Percentiles rank a stretch among this genome's conserved stretches.
Conservation (phyloP, 192 early-diverging fungal genomes). For the Entomortierella parvispora region DNA sequence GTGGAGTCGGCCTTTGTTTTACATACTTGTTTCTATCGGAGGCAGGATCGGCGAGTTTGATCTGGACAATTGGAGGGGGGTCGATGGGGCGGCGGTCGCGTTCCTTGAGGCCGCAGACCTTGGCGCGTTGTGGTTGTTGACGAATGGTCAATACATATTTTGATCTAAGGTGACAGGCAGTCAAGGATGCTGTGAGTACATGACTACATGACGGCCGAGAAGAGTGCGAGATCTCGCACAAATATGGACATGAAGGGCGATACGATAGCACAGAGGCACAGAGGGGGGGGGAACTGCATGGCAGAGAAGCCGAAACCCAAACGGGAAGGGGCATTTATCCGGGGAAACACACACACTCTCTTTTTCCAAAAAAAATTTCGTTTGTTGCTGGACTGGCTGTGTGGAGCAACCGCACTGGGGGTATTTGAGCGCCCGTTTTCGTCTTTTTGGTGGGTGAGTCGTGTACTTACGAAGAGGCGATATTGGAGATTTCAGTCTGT, state of each 20-base stretch:
- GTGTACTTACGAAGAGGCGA: conserved; percentile 23
- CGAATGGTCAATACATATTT: conserved; percentile 71
- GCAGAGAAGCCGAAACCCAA: too few species aligned
- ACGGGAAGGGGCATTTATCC: too few species aligned
- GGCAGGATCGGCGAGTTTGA: conserved; percentile 48
- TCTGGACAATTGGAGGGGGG: conserved; percentile 79
- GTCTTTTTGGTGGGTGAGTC: not conserved
- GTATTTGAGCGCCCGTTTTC: not conserved
- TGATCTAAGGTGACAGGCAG: conserved; percentile 12
- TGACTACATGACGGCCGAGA: too few species aligned
- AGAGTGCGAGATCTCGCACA: too few species aligned
- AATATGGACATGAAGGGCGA: too few species aligned
- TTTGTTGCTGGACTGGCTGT: too few species aligned
- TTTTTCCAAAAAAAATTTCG: not conserved
- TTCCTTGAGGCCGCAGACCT: conserved; percentile 91
- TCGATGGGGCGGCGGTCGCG: conserved; percentile 86
- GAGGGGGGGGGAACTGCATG: too few species aligned
- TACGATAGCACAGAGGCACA: too few species aligned
- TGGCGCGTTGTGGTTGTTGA: conserved; percentile 87
- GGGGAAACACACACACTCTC: too few species aligned
- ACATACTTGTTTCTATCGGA: conserved; percentile 40
- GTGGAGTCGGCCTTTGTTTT: not conserved
- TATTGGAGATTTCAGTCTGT: conserved; percentile 16
- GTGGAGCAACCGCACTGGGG: not conserved
- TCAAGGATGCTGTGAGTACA: not conserved